These are phyloP conservation scores for cucumber (Cucumis sativus) DNA, from an alignment of 306 rosid genomes.

Conservation along the genomic window Cucumber_9930_V3 NC_026658.2:5931501-5932000, in stretches of 20 bases:
- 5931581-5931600: constrained; percentile 57
- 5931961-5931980: no score
- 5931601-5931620: constrained; percentile 64
- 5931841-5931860: no score
- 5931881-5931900: no score
- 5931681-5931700: constrained; percentile 29
- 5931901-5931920: no score
- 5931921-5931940: no score
- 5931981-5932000: no score
- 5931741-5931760: background rate
- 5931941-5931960: no score
- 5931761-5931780: background rate
- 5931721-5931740: constrained; percentile 27
- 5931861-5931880: no score
- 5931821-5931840: no score
- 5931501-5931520: background rate
- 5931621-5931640: constrained; percentile 39
- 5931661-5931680: constrained; percentile 28
- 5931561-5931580: constrained; percentile 43
- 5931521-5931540: background rate
- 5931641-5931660: constrained; percentile 30
- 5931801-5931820: no score
- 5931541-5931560: background rate
- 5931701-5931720: constrained; percentile 27
- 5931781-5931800: background rate